phyloP scores from a whole-genome alignment of 495 filamentous ascomycete species.

The Aspergillus haitiensis region DNA sequence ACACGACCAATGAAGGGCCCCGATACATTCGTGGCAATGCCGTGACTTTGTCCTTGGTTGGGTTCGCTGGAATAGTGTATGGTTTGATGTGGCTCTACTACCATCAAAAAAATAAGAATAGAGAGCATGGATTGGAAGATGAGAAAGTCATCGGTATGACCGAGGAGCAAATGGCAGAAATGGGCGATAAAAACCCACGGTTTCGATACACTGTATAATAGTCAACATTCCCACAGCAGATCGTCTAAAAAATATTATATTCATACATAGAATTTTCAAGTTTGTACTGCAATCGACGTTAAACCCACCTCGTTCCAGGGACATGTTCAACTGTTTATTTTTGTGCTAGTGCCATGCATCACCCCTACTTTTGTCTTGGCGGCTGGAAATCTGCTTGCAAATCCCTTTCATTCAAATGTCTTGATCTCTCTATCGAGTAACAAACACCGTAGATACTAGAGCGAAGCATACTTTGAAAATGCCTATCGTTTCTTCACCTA shows the following conservation, averaged over 20 bases:
- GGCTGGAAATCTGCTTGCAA: background rate
- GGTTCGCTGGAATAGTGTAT: constrained; percentile 45
- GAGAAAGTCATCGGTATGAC: constrained; percentile 54
- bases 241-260: background rate
- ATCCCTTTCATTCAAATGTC: background rate
- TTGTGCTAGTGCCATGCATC: background rate
- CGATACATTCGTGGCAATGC: constrained; percentile 46
- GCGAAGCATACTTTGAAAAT: background rate
- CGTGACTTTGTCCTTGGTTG: constrained; percentile 48
- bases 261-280: background rate
- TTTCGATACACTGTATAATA: constrained; percentile 56
- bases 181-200: constrained; percentile 67
- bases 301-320: too few relatives aligned
- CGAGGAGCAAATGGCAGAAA: constrained; percentile 65
- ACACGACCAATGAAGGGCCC: constrained; percentile 41
- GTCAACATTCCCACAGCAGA: constrained; percentile 11
- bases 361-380: constrained; percentile 2
- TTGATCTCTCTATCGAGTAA: background rate
- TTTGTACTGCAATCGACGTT: background rate
- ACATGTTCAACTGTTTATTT: background rate
- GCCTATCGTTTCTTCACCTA: background rate
- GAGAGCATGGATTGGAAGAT: constrained; percentile 54
- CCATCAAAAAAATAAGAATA: constrained; percentile 52
- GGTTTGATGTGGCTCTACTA: constrained; percentile 57
- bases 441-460: too few relatives aligned